phyloP scores from a whole-genome alignment of 345 rosid species.

The Orychophragmus violaceus region DNA sequence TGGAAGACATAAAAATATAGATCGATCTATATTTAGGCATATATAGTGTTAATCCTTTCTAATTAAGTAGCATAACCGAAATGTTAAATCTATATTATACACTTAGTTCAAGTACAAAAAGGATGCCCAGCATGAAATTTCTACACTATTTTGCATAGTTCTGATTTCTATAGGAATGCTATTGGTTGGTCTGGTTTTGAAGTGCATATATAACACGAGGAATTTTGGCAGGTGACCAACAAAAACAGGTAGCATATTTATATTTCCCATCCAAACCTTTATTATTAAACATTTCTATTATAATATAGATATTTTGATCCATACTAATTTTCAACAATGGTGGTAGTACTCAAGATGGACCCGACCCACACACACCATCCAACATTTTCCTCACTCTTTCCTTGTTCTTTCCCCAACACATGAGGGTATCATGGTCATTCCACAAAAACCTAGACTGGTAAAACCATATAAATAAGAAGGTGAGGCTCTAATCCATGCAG shows the following conservation, averaged over 20 bases:
- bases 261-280: background rate
- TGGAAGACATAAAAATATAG: too few species aligned
- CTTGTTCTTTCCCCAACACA: background rate
- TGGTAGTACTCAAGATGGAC: constrained; percentile 29
- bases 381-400: constrained; percentile 14
- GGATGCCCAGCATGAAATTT: background rate
- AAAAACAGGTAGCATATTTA: background rate
- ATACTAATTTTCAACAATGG: constrained; percentile 21
- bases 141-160: background rate
- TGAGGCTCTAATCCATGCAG: constrained; percentile 25
- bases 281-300: background rate
- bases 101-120: background rate
- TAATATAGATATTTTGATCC: background rate
- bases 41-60: background rate
- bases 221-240: constrained; percentile 30
- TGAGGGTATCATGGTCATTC: constrained; percentile 7
- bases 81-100: background rate
- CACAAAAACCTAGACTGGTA: too few species aligned
- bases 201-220: constrained; percentile 30
- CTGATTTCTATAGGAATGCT: background rate
- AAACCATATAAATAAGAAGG: constrained; percentile 23
- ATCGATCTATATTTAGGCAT: too few species aligned
- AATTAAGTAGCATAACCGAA: background rate
- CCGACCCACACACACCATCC: background rate
- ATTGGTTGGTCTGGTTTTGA: background rate